phyloP scores from a whole-genome alignment of 23 red algal genomes.

The Agarophyton chilense region DNA sequence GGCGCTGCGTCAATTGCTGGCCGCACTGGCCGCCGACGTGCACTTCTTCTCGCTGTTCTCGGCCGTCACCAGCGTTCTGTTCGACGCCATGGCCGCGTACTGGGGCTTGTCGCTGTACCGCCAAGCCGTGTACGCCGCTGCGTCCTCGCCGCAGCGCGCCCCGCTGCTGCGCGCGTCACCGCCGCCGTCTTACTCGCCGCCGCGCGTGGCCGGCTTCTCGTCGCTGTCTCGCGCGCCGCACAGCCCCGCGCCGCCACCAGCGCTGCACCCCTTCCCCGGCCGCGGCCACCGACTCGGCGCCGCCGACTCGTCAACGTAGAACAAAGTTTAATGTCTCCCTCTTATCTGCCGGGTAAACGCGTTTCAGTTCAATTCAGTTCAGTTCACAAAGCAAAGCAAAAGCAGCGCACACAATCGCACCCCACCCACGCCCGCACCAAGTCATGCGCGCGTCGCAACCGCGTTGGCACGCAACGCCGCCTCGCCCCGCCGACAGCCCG shows the following conservation, averaged over 20 bases:
- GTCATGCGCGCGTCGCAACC: conserved; percentile 9
- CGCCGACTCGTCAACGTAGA: conserved; percentile 10
- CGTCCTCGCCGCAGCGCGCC: neutral
- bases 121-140: conserved; percentile 1
- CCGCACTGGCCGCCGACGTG: conserved; percentile 4
- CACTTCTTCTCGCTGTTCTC: conserved; percentile 44
- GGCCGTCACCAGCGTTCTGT: conserved; percentile 35
- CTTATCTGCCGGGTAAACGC: no score
- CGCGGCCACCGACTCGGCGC: conserved; percentile 47
- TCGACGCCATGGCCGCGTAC: conserved; percentile 48
- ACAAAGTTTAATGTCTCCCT: neutral
- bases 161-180: neutral
- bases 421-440: neutral
- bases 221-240: conserved; percentile 16
- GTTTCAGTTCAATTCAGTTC: no score
- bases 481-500: neutral
- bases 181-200: neutral
- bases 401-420: no score
- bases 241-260: neutral
- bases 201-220: conserved; percentile 41
- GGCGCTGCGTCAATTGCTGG: conserved; percentile 13
- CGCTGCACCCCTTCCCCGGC: conserved; percentile 32
- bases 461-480: neutral
- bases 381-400: no score
- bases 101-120: conserved; percentile 32